phyloP scores from a whole-genome alignment of 108 stramenopile species.

The Pseudonitzschia multistriata region DNA sequence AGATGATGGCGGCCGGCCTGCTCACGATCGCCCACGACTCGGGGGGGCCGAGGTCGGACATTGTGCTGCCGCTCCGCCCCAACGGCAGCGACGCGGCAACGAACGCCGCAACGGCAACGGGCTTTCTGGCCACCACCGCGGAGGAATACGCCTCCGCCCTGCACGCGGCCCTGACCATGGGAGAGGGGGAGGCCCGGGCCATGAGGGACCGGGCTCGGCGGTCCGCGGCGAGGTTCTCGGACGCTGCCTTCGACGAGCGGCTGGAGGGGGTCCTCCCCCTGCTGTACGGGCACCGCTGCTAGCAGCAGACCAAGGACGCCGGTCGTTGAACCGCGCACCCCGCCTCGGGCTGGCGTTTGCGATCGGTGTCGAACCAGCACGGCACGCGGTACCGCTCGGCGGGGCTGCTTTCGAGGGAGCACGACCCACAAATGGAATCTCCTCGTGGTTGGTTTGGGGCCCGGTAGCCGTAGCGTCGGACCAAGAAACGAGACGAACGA shows the following conservation, averaged over 20 bases:
- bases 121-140: constrained; percentile 70
- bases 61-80: constrained; percentile 58
- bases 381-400: no score
- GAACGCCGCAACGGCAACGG: constrained; percentile 28
- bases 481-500: no score
- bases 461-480: no score
- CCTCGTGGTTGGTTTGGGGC: no score
- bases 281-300: not conserved
- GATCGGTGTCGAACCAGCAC: no score
- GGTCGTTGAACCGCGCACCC: no score
- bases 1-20: constrained; percentile 98
- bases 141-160: constrained; percentile 79
- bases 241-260: constrained; percentile 55
- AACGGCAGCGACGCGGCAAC: constrained; percentile 34
- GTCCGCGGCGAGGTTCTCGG: constrained; percentile 70
- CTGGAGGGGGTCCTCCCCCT: constrained; percentile 13
- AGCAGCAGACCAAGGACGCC: not conserved
- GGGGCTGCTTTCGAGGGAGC: no score
- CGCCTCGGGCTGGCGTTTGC: no score
- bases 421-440: no score
- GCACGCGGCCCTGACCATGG: constrained; percentile 50
- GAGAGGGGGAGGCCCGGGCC: constrained; percentile 18
- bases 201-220: constrained; percentile 51
- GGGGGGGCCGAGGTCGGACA: constrained; percentile 93
- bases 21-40: constrained; percentile 92